A percentile compares a stretch with the other conserved stretches of the same genome.
Evolutionary conservation across 2,329 filamentous ascomycete genomes (phyloP).

Genomic region (Epichloe scottii): DNA sequence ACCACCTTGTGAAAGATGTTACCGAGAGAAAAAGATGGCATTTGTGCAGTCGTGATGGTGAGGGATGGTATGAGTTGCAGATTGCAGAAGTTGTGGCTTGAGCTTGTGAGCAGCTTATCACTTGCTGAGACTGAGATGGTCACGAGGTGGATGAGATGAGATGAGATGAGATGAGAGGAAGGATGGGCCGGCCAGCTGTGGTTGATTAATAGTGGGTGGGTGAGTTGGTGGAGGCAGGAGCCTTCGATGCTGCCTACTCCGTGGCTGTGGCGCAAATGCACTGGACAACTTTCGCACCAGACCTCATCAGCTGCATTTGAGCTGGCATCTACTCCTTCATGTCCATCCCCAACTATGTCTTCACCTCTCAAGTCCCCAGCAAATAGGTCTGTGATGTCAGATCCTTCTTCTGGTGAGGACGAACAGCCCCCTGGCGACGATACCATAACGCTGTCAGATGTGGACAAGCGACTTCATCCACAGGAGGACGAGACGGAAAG

Average conservation of each 20-base stretch:
- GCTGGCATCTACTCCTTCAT: background rate
- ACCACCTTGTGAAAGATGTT: background rate
- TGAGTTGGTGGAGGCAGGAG: no score
- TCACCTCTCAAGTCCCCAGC: constrained; percentile 6
- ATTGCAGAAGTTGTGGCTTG: background rate
- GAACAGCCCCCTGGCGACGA: constrained; percentile 9
- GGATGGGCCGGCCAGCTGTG: background rate
- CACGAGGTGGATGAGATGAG: background rate
- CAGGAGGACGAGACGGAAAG: constrained; percentile 27
- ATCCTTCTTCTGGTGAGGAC: constrained; percentile 2
- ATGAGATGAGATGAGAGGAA: constrained; percentile 2
- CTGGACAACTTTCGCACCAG: no score
- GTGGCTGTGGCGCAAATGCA: no score
- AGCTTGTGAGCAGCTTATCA: background rate
- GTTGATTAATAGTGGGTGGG: background rate
- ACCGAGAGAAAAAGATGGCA: constrained; percentile 1
- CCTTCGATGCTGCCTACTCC: no score
- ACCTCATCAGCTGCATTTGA: background rate
- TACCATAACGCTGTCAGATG: constrained; percentile 11
- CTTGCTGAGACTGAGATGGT: background rate
- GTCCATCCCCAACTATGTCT: constrained; percentile 6
- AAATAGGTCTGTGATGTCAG: constrained; percentile 1
- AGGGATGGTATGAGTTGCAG: background rate
- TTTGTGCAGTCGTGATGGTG: background rate
- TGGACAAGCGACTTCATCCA: constrained; percentile 10